A percentile compares a stretch with the other conserved stretches of the same genome.
These are phyloP conservation scores for Suhomyces maxii DNA, from an alignment of 1,139 yeast genomes.

Conservation along the genomic window DNA sequence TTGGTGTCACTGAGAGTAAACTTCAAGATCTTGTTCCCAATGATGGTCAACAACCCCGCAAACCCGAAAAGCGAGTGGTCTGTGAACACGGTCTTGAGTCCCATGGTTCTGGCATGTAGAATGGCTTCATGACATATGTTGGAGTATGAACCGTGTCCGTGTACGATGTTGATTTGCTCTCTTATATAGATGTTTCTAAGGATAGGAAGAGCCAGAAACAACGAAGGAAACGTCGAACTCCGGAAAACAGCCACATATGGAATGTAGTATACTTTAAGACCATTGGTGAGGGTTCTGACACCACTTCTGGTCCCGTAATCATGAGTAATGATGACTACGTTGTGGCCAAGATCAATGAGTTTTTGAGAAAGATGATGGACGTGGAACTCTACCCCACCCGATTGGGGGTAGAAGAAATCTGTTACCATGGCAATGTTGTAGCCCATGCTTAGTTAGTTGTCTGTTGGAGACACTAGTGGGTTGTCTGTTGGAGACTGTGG, in stretches of 20 bases:
- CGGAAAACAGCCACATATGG: slow-evolving; percentile 80
- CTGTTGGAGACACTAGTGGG: neutral
- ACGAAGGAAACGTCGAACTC: slow-evolving; percentile 85
- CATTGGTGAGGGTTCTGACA: slow-evolving; percentile 78
- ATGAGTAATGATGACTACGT: slow-evolving; percentile 89
- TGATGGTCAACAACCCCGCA: slow-evolving; percentile 77
- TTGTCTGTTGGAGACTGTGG: slow-evolving; percentile 8
- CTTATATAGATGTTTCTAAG: slow-evolving; percentile 81
- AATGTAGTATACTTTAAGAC: slow-evolving; percentile 87
- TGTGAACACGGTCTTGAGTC: slow-evolving; percentile 84
- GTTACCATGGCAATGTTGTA: slow-evolving; percentile 77
- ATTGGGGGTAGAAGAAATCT: slow-evolving; percentile 97
- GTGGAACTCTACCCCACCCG: slow-evolving; percentile 97
- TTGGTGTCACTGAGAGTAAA: slow-evolving; percentile 86
- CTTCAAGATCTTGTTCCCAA: slow-evolving; percentile 83
- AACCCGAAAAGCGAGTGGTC: slow-evolving; percentile 97
- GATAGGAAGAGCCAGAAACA: slow-evolving; percentile 83
- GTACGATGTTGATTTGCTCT: slow-evolving; percentile 84
- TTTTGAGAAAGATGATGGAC: slow-evolving; percentile 80
- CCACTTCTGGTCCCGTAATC: slow-evolving; percentile 83
- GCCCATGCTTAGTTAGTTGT: slow-evolving; percentile 11
- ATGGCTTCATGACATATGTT: slow-evolving; percentile 88
- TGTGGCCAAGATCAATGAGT: slow-evolving; percentile 81
- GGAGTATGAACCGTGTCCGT: slow-evolving; percentile 92
- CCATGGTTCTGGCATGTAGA: slow-evolving; percentile 91